Conservation (phyloP, 352 stramenopile species). For the Saprolegnia parasitica region DNA sequence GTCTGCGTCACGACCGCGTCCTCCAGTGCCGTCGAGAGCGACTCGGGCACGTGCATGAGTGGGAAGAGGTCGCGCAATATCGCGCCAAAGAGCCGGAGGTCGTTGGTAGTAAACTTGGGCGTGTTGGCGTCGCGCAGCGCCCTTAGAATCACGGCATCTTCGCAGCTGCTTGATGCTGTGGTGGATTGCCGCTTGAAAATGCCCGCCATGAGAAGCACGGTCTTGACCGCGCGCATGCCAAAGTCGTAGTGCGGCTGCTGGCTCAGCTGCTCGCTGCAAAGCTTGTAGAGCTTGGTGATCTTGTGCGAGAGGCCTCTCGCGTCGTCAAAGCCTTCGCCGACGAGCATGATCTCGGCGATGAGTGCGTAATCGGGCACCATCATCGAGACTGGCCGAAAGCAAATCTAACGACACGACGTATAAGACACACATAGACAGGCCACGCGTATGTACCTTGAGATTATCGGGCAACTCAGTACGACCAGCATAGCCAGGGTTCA, state of each 20-base stretch:
- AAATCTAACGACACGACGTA: constrained; percentile 26
- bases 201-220: constrained; percentile 74
- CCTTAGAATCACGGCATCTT: constrained; percentile 83
- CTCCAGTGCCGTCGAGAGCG: constrained; percentile 9
- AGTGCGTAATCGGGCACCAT: constrained; percentile 85
- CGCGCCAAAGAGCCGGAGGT: constrained; percentile 82
- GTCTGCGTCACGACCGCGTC: constrained; percentile 4
- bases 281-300: constrained; percentile 72
- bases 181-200: constrained; percentile 43
- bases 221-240: constrained; percentile 82
- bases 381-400: constrained; percentile 82
- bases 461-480: constrained; percentile 82
- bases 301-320: constrained; percentile 60
- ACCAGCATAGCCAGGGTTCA: constrained; percentile 82
- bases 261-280: constrained; percentile 81
- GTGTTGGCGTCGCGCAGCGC: constrained; percentile 91
- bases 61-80: constrained; percentile 89
- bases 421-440: background rate
- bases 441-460: constrained; percentile 47
- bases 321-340: constrained; percentile 70
- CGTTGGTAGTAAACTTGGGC: constrained; percentile 87
- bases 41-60: constrained; percentile 27
- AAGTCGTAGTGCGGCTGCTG: constrained; percentile 86
- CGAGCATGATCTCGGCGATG: constrained; percentile 82
- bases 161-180: constrained; percentile 14